Conservation (phyloP, 2,329 filamentous ascomycete genomes). For the Bipolaris victoriae region DNA sequence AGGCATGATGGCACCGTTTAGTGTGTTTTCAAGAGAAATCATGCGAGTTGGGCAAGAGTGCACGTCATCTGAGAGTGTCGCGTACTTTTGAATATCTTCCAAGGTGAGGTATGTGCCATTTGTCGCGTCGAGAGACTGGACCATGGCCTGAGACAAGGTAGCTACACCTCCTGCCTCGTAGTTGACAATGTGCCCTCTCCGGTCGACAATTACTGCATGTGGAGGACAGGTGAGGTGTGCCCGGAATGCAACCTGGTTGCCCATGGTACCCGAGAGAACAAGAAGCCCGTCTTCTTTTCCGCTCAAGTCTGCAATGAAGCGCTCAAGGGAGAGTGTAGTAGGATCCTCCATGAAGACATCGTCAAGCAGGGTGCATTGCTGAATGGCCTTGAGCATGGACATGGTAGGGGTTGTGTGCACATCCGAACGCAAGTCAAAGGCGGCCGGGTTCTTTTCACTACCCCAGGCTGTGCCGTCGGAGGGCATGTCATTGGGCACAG, state of each 20-base stretch:
- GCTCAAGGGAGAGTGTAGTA: constrained; percentile 77
- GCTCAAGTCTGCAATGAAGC: constrained; percentile 73
- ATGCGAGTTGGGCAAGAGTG: constrained; percentile 81
- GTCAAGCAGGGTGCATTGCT: constrained; percentile 75
- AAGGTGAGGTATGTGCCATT: constrained; percentile 78
- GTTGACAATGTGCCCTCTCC: constrained; percentile 76
- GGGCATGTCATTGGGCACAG: constrained; percentile 22
- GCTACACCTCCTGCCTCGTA: constrained; percentile 74
- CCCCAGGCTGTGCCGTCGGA: constrained; percentile 38
- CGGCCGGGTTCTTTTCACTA: constrained; percentile 57
- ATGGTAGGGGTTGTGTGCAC: constrained; percentile 50
- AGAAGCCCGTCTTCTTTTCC: constrained; percentile 79
- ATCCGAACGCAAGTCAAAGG: constrained; percentile 62
- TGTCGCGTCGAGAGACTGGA: constrained; percentile 68
- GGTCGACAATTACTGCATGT: constrained; percentile 78
- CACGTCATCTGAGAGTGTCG: constrained; percentile 70
- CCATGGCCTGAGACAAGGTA: constrained; percentile 71
- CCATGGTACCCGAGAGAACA: constrained; percentile 91
- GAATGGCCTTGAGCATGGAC: constrained; percentile 82
- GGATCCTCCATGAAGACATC: constrained; percentile 84
- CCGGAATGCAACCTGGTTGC: constrained; percentile 84
- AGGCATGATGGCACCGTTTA: constrained; percentile 79
- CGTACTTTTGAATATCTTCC: constrained; percentile 73
- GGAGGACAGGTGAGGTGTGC: constrained; percentile 80
- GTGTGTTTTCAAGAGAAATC: constrained; percentile 85